Conservation (phyloP, 345 rosid genomes). For the Eucalyptus victrix region DNA sequence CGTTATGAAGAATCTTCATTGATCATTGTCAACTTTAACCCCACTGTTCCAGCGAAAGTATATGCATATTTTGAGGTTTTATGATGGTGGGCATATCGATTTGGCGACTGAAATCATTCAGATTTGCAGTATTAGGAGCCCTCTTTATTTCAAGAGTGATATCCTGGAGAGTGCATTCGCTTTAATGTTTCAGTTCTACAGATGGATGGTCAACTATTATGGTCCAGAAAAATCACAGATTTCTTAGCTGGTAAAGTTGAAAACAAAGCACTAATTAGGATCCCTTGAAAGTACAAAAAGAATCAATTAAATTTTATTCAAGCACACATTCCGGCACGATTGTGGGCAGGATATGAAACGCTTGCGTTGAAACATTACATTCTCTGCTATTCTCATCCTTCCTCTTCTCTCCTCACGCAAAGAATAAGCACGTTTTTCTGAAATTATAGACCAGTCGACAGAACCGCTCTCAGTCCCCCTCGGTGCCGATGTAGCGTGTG, state of each 20-base stretch:
- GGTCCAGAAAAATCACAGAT: not conserved
- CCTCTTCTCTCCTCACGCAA: not conserved
- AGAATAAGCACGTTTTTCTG: not conserved
- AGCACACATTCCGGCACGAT: not conserved
- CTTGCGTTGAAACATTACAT: not conserved
- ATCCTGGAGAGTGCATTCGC: not conserved
- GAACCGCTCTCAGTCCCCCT: not conserved
- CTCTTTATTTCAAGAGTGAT: not conserved
- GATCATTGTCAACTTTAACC: not conserved
- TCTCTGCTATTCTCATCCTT: not conserved
- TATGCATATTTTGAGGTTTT: not conserved
- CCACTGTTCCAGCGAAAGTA: not conserved
- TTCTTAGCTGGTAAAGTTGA: not conserved
- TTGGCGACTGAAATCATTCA: not conserved
- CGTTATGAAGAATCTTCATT: not conserved
- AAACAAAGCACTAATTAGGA: not conserved
- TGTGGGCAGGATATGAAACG: not conserved
- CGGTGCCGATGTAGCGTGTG: not conserved
- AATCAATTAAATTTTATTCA: not conserved
- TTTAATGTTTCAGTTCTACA: not conserved
- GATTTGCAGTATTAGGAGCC: not conserved
- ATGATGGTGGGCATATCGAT: not conserved
- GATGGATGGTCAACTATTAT: not conserved
- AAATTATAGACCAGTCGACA: not conserved
- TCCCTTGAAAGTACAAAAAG: not conserved